Evolutionary conservation across 768 basidiomycete genomes (phyloP).

Genomic region (Boletus tylopilopsis): DNA sequence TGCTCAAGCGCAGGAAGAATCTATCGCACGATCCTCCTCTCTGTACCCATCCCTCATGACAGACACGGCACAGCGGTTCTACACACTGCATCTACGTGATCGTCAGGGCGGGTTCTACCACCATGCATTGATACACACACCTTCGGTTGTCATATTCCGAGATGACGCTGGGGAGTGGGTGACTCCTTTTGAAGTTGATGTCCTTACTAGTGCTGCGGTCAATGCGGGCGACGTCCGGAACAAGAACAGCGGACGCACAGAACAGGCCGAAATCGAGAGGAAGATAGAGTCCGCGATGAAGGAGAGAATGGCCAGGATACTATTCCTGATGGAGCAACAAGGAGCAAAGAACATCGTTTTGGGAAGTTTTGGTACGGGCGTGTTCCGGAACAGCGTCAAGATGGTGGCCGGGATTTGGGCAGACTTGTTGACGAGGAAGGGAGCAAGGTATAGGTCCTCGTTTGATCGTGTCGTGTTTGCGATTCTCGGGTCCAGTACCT

Average conservation of each 20-base stretch:
- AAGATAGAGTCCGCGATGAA: constrained; percentile 56
- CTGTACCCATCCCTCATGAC: constrained; percentile 62
- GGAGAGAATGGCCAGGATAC: constrained; percentile 66
- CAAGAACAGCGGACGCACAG: constrained; percentile 12
- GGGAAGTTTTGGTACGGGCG: constrained; percentile 77
- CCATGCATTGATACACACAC: constrained; percentile 78
- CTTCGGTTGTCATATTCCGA: constrained; percentile 57
- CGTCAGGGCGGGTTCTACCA: constrained; percentile 58
- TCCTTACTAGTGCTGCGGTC: constrained; percentile 72
- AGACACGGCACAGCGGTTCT: constrained; percentile 53
- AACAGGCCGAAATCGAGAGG: constrained; percentile 20
- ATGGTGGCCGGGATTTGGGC: constrained; percentile 63
- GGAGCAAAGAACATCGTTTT: constrained; percentile 59
- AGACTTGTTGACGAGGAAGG: constrained; percentile 47
- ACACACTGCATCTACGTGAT: constrained; percentile 51
- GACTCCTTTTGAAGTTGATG: constrained; percentile 56
- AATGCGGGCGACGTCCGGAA: constrained; percentile 55
- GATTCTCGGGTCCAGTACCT: constrained; percentile 52
- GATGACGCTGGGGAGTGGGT: constrained; percentile 57
- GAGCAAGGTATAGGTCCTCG: constrained; percentile 50
- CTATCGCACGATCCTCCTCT: constrained; percentile 72
- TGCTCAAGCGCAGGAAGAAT: constrained; percentile 78
- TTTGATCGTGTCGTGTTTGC: constrained; percentile 69
- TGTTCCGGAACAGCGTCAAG: constrained; percentile 61
- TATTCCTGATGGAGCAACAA: constrained; percentile 61